Evolutionary conservation across 768 basidiomycete species (phyloP).

Genomic region (Lactifluus volemus): DNA sequence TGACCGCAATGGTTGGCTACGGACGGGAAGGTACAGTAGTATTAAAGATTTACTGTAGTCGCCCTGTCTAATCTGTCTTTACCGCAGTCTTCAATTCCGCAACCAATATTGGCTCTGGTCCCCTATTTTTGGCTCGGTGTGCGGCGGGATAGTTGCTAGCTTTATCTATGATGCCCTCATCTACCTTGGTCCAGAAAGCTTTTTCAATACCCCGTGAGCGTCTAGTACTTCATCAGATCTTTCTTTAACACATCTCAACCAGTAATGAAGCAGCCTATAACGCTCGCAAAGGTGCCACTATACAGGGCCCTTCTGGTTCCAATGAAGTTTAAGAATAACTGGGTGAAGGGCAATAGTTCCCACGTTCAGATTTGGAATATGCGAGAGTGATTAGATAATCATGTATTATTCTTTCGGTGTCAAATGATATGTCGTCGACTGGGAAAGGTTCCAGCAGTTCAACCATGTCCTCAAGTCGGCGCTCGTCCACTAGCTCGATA

Average conservation of each 20-base stretch:
- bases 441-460: neutral
- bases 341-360: no score
- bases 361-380: no score
- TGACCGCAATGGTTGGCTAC: constrained; percentile 70
- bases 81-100: constrained; percentile 31
- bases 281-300: neutral
- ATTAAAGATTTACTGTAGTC: neutral
- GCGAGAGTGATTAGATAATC: constrained; percentile 11
- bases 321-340: neutral
- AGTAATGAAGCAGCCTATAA: constrained; percentile 3
- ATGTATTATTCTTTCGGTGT: neutral
- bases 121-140: constrained; percentile 48
- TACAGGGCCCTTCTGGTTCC: constrained; percentile 1
- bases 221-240: neutral
- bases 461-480: constrained; percentile 11
- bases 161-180: constrained; percentile 51
- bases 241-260: neutral
- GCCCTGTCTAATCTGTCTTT: neutral
- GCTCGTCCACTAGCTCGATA: constrained; percentile 6
- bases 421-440: neutral
- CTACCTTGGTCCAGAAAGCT: constrained; percentile 46
- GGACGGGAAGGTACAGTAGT: constrained; percentile 34
- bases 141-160: constrained; percentile 47
- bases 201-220: constrained; percentile 47
- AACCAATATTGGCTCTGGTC: constrained; percentile 74